Base-by-base conservation (phyloP, 1,284 basidiomycete species). In the Blastosporella zonata region DNA sequence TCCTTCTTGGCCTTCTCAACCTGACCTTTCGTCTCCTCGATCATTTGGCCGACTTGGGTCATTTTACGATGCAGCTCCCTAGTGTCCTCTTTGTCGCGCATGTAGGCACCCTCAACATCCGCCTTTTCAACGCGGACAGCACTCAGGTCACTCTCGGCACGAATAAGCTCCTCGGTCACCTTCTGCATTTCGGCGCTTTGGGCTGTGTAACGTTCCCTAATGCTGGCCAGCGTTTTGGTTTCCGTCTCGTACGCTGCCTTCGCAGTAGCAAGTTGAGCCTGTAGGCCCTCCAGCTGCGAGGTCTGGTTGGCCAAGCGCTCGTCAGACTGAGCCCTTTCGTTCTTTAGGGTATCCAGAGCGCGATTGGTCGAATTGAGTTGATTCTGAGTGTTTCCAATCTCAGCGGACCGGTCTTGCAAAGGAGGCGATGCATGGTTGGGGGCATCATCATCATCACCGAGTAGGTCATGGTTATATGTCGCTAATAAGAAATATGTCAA, bases 41-140 rank as follows among this genome's bases (percentile, higher is more conserved):
- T 87, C 67, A 94, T 84, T 50, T 84, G 78, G 21, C 87, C 83
- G 13, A 86, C 78, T 62, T 95, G 92, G 20, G 84, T 72, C 82
- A 96, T 88, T 60, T 81, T 84, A 58, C 84, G 83, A 62, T 97
- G 88, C 53, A 97, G 70, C 23, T 86, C 90, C 34, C 96, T 77
- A 1, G 92, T 84, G 53, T 98, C 95, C 66, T 99, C 97, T 69
- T 97, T 97, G 67, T 98, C 97, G 27, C 89, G 78, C 57, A 99
- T 67, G 47, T 97, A 78, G 0, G 80, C 70, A 25, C 94, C 92
- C 65, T 97, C 95, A 9, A 97, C 75, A 68, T 99, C 96, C 21
- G 87, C 77, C 72, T 96, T 97, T 70, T 98, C 95, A 17, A 93
- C 82, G 28, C 87, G 79, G 45, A 97, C 66, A 3, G 87, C 94